These are phyloP conservation scores for Yamadazyma sp. DNA, from an alignment of 1,139 yeast genomes.

Conservation along the genomic window DNA sequence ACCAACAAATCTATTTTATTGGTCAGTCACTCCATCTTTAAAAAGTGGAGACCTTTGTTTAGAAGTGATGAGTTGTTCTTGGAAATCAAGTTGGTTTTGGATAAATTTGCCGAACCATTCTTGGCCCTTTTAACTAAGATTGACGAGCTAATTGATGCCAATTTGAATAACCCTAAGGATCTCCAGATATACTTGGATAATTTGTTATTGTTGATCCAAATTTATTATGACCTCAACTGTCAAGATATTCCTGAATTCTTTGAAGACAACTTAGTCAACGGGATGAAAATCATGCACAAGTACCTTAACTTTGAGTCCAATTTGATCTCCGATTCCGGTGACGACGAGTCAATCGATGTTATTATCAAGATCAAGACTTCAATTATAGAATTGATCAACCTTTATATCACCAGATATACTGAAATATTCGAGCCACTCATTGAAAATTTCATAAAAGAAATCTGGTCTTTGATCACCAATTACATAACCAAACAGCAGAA, in stretches of 20 bases:
- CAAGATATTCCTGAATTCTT: conserved; percentile 98
- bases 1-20: conserved; percentile 82
- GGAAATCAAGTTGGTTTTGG: conserved; percentile 85
- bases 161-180: conserved; percentile 44
- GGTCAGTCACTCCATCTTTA: conserved; percentile 94
- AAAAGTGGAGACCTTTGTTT: conserved; percentile 94
- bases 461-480: conserved; percentile 75
- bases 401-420: conserved; percentile 88
- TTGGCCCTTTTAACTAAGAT: conserved; percentile 62
- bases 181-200: conserved; percentile 65
- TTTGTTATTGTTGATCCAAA: conserved; percentile 67
- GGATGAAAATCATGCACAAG: conserved; percentile 81
- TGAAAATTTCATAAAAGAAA: conserved; percentile 73
- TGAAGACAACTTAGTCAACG: conserved; percentile 79
- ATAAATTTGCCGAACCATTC: conserved; percentile 83
- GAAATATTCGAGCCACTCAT: conserved; percentile 82
- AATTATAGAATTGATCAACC: conserved; percentile 79
- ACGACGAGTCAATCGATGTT: conserved; percentile 72
- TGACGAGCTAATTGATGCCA: conserved; percentile 61
- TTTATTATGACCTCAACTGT: conserved; percentile 91
- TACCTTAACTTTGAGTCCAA: conserved; percentile 65
- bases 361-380: conserved; percentile 76
- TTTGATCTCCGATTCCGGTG: conserved; percentile 53
- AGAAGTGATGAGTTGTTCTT: conserved; percentile 85
- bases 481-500: conserved; percentile 67